Conservation (phyloP, 257 asterid species). For the Orobanche coerulescens region DNA sequence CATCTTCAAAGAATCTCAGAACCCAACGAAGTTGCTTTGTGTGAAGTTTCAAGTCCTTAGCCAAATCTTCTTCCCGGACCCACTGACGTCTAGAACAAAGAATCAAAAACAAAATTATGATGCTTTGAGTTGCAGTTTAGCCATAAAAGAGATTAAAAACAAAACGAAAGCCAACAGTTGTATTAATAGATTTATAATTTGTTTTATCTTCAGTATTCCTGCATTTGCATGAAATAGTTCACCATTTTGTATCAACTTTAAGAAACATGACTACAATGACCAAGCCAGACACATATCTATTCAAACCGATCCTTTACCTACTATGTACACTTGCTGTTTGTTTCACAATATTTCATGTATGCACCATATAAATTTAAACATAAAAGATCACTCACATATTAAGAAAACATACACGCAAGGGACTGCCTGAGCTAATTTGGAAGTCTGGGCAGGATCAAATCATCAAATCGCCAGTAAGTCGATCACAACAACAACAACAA, state of each 20-base stretch:
- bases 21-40: slow-evolving; percentile 93
- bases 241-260: not conserved
- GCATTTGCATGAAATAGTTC: not conserved
- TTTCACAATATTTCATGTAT: not conserved
- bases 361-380: not conserved
- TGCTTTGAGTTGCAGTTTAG: slow-evolving; percentile 12
- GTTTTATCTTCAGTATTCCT: not conserved
- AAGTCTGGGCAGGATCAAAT: no score
- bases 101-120: slow-evolving; percentile 15
- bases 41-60: slow-evolving; percentile 93
- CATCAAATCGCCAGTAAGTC: no score
- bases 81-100: slow-evolving; percentile 69
- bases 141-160: not conserved
- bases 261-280: not conserved
- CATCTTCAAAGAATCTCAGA: slow-evolving; percentile 89
- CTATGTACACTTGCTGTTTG: not conserved
- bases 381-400: not conserved
- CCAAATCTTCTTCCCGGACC: slow-evolving; percentile 97
- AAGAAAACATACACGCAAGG: not conserved
- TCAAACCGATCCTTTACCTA: not conserved
- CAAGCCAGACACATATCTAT: not conserved
- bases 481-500: no score
- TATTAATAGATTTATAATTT: not conserved
- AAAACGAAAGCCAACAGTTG: not conserved
- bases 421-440: no score